Evolutionary conservation across 2,329 filamentous ascomycete species (phyloP), one percentile per base, ranked within the genome.

Genomic region (Colletotrichum echinochloae): DNA sequence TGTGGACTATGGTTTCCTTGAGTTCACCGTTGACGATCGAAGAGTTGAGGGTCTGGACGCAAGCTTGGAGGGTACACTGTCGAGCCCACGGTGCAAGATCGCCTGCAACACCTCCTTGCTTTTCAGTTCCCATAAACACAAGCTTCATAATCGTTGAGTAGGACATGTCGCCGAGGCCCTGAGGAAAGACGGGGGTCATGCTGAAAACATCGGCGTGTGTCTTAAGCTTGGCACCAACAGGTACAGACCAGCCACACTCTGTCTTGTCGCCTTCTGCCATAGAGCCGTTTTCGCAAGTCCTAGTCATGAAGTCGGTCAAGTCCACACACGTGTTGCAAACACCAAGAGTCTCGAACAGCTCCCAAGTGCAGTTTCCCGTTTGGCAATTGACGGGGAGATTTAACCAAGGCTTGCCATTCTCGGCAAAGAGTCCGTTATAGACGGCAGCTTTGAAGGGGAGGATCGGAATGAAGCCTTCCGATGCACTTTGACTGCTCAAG

Each of bases 41-140:
- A 5, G 75, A 73, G 48, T 70, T 39, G 2, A 80, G 63, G 1
- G 77, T 79, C 71, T 80, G 78, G 12, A 79, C 70, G 61, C 78
- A 80, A 8, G 76, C 74, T 14, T 73, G 74, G 1, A 79, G 59
- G 5, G 73, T 66, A 59, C 78, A 80, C 60, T 79, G 78, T 20
- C 73, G 66, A 7, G 78, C 78, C 78, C 78, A 79, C 0, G 78
- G 78, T 35, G 74, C 73, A 1, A 72, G 57, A 12, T 74, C 75
- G 3, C 74, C 75, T 0, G 76, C 66, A 1, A 51, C 60, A 0
- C 75, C 76, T 46, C 73, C 64, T 51, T 73, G 72, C 16, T 75
- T 66, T 57, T 80, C 78, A 18, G 77, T 78, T 37, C 78, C 78
- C 76, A 80, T 78, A 71, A 80, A 80, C 1, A 78, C 73, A n/a